Evolutionary conservation across 176 grass and related monocot genomes (phyloP), one percentile per base, ranked within the genome.

Genomic region (Raddia guianensis): DNA sequence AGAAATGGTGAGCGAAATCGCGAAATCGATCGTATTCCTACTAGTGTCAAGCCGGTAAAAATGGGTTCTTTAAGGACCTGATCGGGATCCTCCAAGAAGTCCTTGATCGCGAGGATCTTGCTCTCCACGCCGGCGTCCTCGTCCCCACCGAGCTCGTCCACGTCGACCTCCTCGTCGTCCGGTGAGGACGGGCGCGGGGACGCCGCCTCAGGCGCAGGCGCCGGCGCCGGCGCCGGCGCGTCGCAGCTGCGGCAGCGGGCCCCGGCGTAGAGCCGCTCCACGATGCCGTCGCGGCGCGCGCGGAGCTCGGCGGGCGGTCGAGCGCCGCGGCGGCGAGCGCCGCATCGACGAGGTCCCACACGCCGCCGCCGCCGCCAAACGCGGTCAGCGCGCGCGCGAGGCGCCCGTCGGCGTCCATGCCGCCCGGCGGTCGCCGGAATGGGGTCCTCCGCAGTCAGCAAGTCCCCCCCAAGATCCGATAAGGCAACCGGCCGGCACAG

Each of bases 311-410:
- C 74, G 80, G 85, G 57, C 78, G 70, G 62, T 94, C 92, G 46
- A 72, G 70, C 35, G 80, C 82, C 16, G 85, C 89, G 4, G 85
- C 64, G 57, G 81, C 42, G 35, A 97, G 83, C 21, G 87, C 94
- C 18, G 91, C 73, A 46, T 97, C 91, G 54, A 97, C 89, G 69
- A 97, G 82, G 12, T 70, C 68, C 94, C 91, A 97, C 40, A 97
- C 70, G 79, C 90, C 91, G 13, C 76, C 53, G 20, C 65, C 79
- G 12, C 82, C 52, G 4, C 80, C 86, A 16, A 77, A 65, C 63
- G 73, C 82, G 44, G 74, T 37, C 75, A 97, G 82, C 69, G 88
- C 56, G 42, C 77, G 72, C 43, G 72, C 80, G 68, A 97, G 75
- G 27, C 86, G 86, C n/a, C 89, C 91, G 74, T 92, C 87, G 44